Evolutionary conservation across 345 rosid genomes (phyloP).

Genomic region (Combretum micranthum): DNA sequence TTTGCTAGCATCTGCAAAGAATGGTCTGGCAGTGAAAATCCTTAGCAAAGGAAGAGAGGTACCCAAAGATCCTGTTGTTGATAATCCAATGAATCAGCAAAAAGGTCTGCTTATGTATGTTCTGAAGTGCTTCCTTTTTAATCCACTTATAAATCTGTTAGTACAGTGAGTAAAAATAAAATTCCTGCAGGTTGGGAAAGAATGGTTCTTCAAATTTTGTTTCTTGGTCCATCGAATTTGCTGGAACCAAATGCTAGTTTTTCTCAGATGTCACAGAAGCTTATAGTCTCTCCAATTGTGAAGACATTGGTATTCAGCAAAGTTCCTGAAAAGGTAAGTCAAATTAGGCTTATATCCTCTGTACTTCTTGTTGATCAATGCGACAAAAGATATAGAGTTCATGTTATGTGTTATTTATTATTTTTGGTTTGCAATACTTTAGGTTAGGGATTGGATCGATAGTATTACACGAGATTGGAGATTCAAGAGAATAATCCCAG

Average conservation of each 20-base stretch:
- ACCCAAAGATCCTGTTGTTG: constrained; percentile 71
- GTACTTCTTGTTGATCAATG: too few relatives aligned
- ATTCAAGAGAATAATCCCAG: constrained; percentile 90
- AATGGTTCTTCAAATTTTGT: constrained; percentile 91
- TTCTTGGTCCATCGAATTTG: constrained; percentile 92
- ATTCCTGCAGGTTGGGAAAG: constrained; percentile 90
- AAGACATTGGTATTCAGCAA: constrained; percentile 93
- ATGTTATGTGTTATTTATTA: background rate
- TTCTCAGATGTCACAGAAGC: constrained; percentile 86
- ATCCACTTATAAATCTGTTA: too few relatives aligned
- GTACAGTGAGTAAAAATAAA: background rate
- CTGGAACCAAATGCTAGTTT: constrained; percentile 93
- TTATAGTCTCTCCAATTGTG: constrained; percentile 91
- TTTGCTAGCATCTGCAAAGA: constrained; percentile 82
- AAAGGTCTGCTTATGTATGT: constrained; percentile 39
- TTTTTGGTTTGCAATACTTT: background rate
- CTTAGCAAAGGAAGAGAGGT: constrained; percentile 90
- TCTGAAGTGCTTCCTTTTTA: too few relatives aligned
- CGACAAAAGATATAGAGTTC: too few relatives aligned
- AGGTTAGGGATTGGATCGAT: constrained; percentile 96
- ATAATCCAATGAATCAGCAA: constrained; percentile 58
- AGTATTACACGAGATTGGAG: constrained; percentile 77
- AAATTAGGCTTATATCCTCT: too few relatives aligned
- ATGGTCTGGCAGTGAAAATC: constrained; percentile 86
- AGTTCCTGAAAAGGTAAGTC: constrained; percentile 87